Evolutionary conservation across 768 basidiomycete genomes (phyloP).

Genomic region (Coprinopsis sp.): DNA sequence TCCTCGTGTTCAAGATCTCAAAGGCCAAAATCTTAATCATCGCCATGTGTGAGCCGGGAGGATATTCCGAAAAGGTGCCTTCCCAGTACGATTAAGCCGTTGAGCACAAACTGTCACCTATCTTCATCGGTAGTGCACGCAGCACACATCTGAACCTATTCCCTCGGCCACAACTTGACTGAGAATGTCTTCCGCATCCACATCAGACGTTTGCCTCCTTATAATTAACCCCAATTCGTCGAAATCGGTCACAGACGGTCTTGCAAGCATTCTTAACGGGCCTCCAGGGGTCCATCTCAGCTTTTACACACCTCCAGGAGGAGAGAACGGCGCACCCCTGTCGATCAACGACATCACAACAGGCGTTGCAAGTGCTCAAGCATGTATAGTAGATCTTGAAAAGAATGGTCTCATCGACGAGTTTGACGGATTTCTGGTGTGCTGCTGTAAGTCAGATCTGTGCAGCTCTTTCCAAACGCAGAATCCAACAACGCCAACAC

Average conservation of each 20-base stretch:
- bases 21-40: too few species aligned
- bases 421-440: constrained; percentile 34
- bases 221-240: constrained; percentile 37
- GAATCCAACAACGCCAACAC: not conserved
- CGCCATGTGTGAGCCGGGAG: too few species aligned
- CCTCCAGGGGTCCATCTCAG: constrained; percentile 25
- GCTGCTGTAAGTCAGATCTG: constrained; percentile 28
- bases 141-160: too few species aligned
- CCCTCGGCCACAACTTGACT: too few species aligned
- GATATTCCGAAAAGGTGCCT: too few species aligned
- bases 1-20: too few species aligned
- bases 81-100: too few species aligned
- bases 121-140: too few species aligned
- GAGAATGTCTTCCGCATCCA: not conserved
- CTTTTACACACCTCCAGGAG: constrained; percentile 30
- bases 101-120: too few species aligned
- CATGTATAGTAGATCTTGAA: constrained; percentile 27
- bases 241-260: constrained; percentile 28
- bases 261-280: constrained; percentile 18
- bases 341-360: constrained; percentile 30
- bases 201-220: constrained; percentile 18
- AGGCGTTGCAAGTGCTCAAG: constrained; percentile 24
- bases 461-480: not conserved
- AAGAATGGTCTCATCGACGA: constrained; percentile 20
- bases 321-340: constrained; percentile 20